A percentile compares a stretch with the other conserved stretches of the same genome.
Conservation (phyloP, 768 basidiomycete species). For the Russula sp. region DNA sequence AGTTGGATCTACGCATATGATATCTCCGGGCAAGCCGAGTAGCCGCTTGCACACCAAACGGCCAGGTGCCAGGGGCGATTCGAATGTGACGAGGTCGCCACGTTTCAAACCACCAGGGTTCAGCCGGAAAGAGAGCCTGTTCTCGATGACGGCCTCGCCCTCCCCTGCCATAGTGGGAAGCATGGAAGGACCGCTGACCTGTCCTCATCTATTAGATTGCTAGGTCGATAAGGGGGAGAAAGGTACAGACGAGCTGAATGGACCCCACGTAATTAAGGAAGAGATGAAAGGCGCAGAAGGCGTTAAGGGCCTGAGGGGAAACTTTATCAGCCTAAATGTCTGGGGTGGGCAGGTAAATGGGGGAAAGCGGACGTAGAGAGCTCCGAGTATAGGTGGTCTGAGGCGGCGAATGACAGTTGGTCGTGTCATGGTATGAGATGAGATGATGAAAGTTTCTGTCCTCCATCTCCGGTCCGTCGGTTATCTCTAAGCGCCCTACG, state of each 20-base stretch:
- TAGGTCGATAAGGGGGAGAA: conserved; percentile 10
- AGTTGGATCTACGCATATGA: conserved; percentile 85
- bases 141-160: conserved; percentile 65
- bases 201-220: conserved; percentile 9
- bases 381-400: conserved; percentile 18
- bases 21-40: conserved; percentile 86
- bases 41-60: conserved; percentile 84
- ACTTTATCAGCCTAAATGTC: conserved; percentile 38
- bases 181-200: conserved; percentile 81
- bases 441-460: not conserved
- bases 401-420: conserved; percentile 14
- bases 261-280: conserved; percentile 60
- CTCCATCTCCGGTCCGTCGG: not conserved
- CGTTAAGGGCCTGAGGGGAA: conserved; percentile 41
- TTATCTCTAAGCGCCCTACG: not conserved
- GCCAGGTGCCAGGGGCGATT: conserved; percentile 64
- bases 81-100: conserved; percentile 74
- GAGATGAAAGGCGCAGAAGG: conserved; percentile 57
- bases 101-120: conserved; percentile 52
- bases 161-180: conserved; percentile 62
- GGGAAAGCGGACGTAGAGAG: conserved; percentile 22
- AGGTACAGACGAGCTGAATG: conserved; percentile 46
- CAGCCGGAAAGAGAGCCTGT: conserved; percentile 53
- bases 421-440: conserved; percentile 11
- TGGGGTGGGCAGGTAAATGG: conserved; percentile 15